A percentile compares a stretch with the other conserved stretches of the same genome.
phyloP scores from a whole-genome alignment of 768 basidiomycete genomes.

The Favolaschia claudopus region DNA sequence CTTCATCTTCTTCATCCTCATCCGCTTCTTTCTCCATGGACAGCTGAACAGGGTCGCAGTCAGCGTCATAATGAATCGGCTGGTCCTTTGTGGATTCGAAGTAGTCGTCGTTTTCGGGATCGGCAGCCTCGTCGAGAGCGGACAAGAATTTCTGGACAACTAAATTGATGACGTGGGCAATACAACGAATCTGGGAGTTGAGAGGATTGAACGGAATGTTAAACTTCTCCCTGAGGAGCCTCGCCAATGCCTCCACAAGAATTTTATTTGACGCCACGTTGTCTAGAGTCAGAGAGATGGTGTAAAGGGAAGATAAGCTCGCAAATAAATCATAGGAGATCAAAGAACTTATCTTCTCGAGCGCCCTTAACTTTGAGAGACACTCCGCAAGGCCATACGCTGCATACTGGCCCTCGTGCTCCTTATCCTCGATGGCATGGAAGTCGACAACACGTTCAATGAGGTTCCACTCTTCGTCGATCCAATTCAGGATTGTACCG shows the following conservation, averaged over 20 bases:
- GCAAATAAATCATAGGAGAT: too few species aligned
- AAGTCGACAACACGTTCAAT: conserved; percentile 43
- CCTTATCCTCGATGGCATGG: conserved; percentile 35
- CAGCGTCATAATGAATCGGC: conserved; percentile 38
- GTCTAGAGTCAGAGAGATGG: conserved; percentile 32
- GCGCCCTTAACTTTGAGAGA: conserved; percentile 29
- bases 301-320: too few species aligned
- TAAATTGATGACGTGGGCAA: conserved; percentile 44
- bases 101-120: conserved; percentile 35
- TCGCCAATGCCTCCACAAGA: conserved; percentile 31
- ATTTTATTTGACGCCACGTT: conserved; percentile 45
- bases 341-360: conserved; percentile 42
- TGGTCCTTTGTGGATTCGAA: conserved; percentile 34
- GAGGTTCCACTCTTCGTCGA: conserved; percentile 32
- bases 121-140: conserved; percentile 31
- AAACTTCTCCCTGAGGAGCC: conserved; percentile 31
- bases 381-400: conserved; percentile 39
- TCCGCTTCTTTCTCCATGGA: conserved; percentile 26
- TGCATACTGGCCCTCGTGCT: conserved; percentile 39
- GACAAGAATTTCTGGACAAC: conserved; percentile 41
- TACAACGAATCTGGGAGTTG: conserved; percentile 35
- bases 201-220: conserved; percentile 31
- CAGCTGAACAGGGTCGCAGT: conserved; percentile 28
- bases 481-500: background rate
- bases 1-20: conserved; percentile 28